Evolutionary conservation across 2,329 filamentous ascomycete species (phyloP).

Genomic region (Penicillium corylophilum): DNA sequence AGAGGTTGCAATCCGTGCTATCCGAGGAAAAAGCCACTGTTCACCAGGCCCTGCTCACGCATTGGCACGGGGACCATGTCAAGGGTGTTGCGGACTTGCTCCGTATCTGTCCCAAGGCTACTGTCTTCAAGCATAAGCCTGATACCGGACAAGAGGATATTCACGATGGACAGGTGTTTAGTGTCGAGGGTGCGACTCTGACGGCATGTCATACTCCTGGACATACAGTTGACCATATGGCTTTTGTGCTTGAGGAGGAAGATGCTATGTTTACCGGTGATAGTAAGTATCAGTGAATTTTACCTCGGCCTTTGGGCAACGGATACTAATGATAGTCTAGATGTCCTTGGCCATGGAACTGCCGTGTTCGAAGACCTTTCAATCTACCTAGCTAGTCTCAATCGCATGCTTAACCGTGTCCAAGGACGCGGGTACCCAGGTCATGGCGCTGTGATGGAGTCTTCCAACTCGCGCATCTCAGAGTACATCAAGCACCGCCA

Average conservation of each 20-base stretch:
- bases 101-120: slow-evolving; percentile 60
- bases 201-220: slow-evolving; percentile 68
- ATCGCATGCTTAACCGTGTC: slow-evolving; percentile 63
- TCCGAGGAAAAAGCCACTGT: slow-evolving; percentile 67
- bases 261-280: slow-evolving; percentile 85
- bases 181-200: slow-evolving; percentile 58
- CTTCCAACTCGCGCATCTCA: slow-evolving; percentile 68
- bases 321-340: slow-evolving; percentile 20
- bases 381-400: slow-evolving; percentile 67
- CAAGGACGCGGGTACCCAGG: slow-evolving; percentile 76
- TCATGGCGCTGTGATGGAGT: slow-evolving; percentile 75
- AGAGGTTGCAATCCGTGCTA: slow-evolving; percentile 64
- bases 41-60: slow-evolving; percentile 72
- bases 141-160: slow-evolving; percentile 54
- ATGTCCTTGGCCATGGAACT: slow-evolving; percentile 82
- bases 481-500: slow-evolving; percentile 84
- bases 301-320: neutral
- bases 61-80: slow-evolving; percentile 89
- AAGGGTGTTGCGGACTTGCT: slow-evolving; percentile 72
- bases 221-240: slow-evolving; percentile 81
- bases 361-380: slow-evolving; percentile 78
- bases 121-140: slow-evolving; percentile 67
- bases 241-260: slow-evolving; percentile 72
- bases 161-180: slow-evolving; percentile 54
- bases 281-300: slow-evolving; percentile 48